Base-by-base conservation (phyloP, 2,329 filamentous ascomycete species). In the Microsporum ferrugineum region DNA sequence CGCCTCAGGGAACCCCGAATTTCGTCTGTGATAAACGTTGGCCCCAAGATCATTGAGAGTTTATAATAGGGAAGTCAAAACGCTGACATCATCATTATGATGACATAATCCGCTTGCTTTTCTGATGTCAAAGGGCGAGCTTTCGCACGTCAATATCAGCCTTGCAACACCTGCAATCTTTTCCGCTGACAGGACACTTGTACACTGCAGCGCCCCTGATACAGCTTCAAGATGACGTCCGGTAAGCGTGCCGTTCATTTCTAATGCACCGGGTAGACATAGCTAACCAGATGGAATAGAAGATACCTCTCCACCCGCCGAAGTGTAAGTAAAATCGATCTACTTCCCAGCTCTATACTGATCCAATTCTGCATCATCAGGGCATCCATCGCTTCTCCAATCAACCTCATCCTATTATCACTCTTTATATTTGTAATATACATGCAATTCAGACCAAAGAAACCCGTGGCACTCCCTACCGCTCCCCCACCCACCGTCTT, bases 401-500 rank as follows among this genome's bases (percentile, higher is more conserved):
- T 86, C 67, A 86, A 86, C 72, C 72, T 85, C 43, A 73, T 84
- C 65, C 80, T 86, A 60, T 68, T 84, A 68, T 78, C 82, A 58
- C 76, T 85, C 64, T 81, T 86, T 70, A 71, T 78, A 59, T 68
- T 84, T 65, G 71, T 84, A 36, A 70, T 82, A 51, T 86, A 85
- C 73, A 76, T 80, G 68, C 83, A 83, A 66, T 77, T 85, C 66
- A 80, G 82, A 51, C 82, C 83, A 56, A 76, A 78, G 62, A 72
- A 77, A 6, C 75, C 79, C 38, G 71, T 78, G 49, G 73, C 73
- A 3, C 78, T 86, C 23, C 82, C 83, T 29, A 75, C 77, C 62
- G 76, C 78, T 33, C 81, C 83, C 5, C 67, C 73, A 1, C 90
- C 90, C 2, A 84, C 94, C 56, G 86, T 96, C 65, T 96, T 92